Evolutionary conservation across 768 basidiomycete genomes (phyloP).

Genomic region (Fistulinella prunicolor): DNA sequence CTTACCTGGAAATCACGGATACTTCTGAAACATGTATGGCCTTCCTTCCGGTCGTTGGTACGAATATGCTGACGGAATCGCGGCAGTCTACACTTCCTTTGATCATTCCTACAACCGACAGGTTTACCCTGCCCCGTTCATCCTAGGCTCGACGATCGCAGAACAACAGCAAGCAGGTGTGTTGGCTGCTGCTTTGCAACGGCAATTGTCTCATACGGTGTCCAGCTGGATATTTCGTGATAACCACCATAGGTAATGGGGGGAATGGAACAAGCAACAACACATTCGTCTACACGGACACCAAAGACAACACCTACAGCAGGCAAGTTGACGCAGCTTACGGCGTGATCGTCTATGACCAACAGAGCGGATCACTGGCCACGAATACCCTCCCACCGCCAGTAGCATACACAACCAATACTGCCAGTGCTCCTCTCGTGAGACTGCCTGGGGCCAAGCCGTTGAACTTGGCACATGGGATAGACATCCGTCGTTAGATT

Average conservation of each 20-base stretch:
- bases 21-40: constrained; percentile 20
- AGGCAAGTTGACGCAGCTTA: constrained; percentile 59
- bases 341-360: constrained; percentile 60
- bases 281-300: constrained; percentile 59
- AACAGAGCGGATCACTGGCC: constrained; percentile 50
- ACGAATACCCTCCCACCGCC: constrained; percentile 9
- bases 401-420: background rate
- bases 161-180: constrained; percentile 60
- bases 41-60: background rate
- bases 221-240: constrained; percentile 50
- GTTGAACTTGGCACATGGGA: background rate
- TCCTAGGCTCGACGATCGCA: constrained; percentile 53
- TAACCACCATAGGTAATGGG: constrained; percentile 43
- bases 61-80: background rate
- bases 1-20: constrained; percentile 31
- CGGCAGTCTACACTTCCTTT: constrained; percentile 48
- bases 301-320: constrained; percentile 57
- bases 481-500: background rate
- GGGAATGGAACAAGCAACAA: constrained; percentile 74
- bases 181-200: constrained; percentile 10
- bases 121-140: constrained; percentile 56
- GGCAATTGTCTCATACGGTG: background rate
- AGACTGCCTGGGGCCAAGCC: constrained; percentile 38
- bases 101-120: constrained; percentile 70
- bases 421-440: constrained; percentile 10